Evolutionary conservation across 495 filamentous ascomycete species (phyloP), one percentile per base, ranked within the genome.

Genomic region (Rhypophila decipiens): DNA sequence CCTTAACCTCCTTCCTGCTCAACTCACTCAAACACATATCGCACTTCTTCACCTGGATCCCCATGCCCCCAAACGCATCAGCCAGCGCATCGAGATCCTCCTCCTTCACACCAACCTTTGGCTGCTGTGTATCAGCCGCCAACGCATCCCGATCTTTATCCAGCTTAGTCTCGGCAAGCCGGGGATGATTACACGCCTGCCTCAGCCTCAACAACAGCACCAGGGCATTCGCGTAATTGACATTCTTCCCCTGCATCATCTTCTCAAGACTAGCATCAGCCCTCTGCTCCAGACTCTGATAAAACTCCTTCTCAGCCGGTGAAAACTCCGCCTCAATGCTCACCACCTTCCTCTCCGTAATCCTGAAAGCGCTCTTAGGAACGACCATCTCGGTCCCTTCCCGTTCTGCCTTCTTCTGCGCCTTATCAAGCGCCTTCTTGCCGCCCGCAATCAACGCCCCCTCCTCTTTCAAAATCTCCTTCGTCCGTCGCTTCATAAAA

Each of bases 401-500:
- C 43, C 73, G 64, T 22, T 73, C 72, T 8, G 69, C 74, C 42
- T 71, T 69, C 8, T 64, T 65, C 5, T 53, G 68, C 42, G 63
- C 67, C 52, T 75, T 68, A 10, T 66, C 66, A 35, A 62, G 61
- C 1, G 66, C 58, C 39, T 69, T 57, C 58, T 84, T 84, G 5
- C 78, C 78, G 15, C 85, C 88, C 22, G 82, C 75, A 44, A 86
- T 86, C 8, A 87, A 69, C 8, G 85, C 85, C 34, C 86, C 83
- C 24, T 85, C 88, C 49, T 87, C 73, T 63, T 89, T 96, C 41
- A 98, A 67, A 11, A 97, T 85, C 42, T 96, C 93, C 66, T 98
- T 98, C 17, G 89, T 96, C 24, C 93, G 82, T 10, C 93, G 83
- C 67, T 97, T 90, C 94, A 97, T 97, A 65, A 95, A 90, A 35